Base-by-base conservation (phyloP, 805 yeast species). In the Candida saitoana region DNA sequence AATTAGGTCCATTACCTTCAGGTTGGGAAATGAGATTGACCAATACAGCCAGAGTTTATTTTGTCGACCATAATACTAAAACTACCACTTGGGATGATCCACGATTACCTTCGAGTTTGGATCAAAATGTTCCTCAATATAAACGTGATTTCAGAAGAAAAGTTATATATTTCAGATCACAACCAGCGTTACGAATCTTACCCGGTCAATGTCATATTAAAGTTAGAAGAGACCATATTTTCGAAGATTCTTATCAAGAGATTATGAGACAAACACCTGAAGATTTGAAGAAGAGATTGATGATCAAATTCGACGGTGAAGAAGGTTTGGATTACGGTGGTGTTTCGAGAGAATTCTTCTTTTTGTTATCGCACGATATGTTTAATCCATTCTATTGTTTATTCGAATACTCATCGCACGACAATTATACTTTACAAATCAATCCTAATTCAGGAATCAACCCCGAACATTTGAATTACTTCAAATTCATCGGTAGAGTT, bases 11-110 rank as follows among this genome's bases (percentile, higher is more conserved):
- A 41, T 74, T 93, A 59, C 99, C 99, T 37, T 81, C 91, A 41
- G 99, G 99, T 41, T 93, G 99, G 99, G 99, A 93, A 72, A 93
- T 93, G 99, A 85, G 99, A 67, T 77, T 93, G 59, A 95, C 99
- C 34, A 93, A 93, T 65, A 93, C 99, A 1, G 97, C 99, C 7
- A 80, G 99, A 63, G 99, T 93, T 17, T 93, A 93, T 65, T 93
- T 93, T 64, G 99, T 93, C 51, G 99, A 93, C 65, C 99, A 93
- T 72, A 93, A 93, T 68, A 93, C 99, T 24, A 93, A 93, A 70
- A 93, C 99, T 0, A 93, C 99, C 0, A 93, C 99, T 1, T 93
- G 99, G 99, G 99, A 93, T 67, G 99, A 93, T 62, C 99, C 99
- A 49, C 82, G 99, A 60, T 76, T 93, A 61, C 99, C 99, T 40